phyloP scores from a whole-genome alignment of 805 yeast species.

The Kurtzmaniella fragi region DNA sequence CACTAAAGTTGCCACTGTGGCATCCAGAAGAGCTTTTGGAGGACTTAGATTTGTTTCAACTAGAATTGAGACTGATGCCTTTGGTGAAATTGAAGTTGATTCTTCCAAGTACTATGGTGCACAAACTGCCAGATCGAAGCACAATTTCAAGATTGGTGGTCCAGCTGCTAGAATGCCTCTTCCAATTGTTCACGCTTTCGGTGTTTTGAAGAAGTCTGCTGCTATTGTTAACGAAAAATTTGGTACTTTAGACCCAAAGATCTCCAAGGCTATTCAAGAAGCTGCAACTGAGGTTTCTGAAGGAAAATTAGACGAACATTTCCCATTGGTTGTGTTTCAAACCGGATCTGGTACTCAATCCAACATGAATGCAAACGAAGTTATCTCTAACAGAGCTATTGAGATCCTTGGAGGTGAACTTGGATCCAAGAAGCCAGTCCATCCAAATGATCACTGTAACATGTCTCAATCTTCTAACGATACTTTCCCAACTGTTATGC shows the following conservation, averaged over 20 bases:
- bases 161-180: conserved; percentile 29
- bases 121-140: conserved; percentile 33
- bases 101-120: conserved; percentile 35
- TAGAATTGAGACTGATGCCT: conserved; percentile 34
- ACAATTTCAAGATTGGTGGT: conserved; percentile 34
- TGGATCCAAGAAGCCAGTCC: conserved; percentile 35
- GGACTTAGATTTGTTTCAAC: conserved; percentile 10
- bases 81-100: conserved; percentile 33
- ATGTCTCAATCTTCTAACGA: conserved; percentile 37
- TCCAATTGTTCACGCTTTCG: conserved; percentile 31
- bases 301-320: conserved; percentile 33
- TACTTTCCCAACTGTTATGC: conserved; percentile 39
- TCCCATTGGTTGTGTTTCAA: conserved; percentile 38
- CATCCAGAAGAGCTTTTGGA: not conserved
- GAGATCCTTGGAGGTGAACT: conserved; percentile 33
- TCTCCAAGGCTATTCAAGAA: conserved; percentile 28
- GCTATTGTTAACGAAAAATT: conserved; percentile 31
- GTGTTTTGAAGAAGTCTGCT: conserved; percentile 34
- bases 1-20: not conserved
- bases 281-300: conserved; percentile 36
- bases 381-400: conserved; percentile 34
- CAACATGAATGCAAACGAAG: conserved; percentile 39
- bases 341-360: conserved; percentile 39
- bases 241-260: conserved; percentile 27
- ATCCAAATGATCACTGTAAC: conserved; percentile 37